Evolutionary conservation across 208 protist genomes (phyloP).

Genomic region (Trypanosoma platydactyli): DNA sequence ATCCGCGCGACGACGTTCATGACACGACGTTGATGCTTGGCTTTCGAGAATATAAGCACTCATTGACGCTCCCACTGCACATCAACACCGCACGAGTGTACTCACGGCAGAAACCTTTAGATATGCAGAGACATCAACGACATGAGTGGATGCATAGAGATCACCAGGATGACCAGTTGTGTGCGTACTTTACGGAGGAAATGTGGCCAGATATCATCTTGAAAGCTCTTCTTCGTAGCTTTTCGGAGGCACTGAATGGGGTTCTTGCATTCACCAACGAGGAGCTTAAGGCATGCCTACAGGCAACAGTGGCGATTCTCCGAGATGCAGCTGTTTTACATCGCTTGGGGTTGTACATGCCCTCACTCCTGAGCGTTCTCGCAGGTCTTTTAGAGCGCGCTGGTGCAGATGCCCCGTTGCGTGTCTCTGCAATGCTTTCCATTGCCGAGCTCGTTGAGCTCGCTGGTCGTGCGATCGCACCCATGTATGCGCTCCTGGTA

Average conservation of each 20-base stretch:
- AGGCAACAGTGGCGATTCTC: constrained; percentile 61
- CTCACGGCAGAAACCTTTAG: too few relatives aligned
- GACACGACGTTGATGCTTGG: constrained; percentile 7
- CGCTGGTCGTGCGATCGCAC: constrained; percentile 50
- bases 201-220: constrained; percentile 76
- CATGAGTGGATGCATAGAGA: background rate
- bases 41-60: constrained; percentile 5
- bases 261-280: constrained; percentile 64
- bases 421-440: constrained; percentile 31
- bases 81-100: background rate
- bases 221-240: constrained; percentile 51
- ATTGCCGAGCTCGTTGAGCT: constrained; percentile 52
- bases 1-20: constrained; percentile 25
- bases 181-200: constrained; percentile 29
- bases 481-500: constrained; percentile 70
- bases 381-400: constrained; percentile 19
- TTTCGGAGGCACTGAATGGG: constrained; percentile 55
- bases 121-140: too few relatives aligned
- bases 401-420: constrained; percentile 22
- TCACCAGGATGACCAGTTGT: background rate
- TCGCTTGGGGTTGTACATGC: constrained; percentile 60
- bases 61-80: constrained; percentile 8
- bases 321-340: constrained; percentile 42
- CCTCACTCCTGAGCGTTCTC: constrained; percentile 58
- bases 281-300: constrained; percentile 62